These are phyloP conservation scores for Wickerhamomyces silvicola DNA, from an alignment of 805 yeast species.

Conservation along the genomic window DNA sequence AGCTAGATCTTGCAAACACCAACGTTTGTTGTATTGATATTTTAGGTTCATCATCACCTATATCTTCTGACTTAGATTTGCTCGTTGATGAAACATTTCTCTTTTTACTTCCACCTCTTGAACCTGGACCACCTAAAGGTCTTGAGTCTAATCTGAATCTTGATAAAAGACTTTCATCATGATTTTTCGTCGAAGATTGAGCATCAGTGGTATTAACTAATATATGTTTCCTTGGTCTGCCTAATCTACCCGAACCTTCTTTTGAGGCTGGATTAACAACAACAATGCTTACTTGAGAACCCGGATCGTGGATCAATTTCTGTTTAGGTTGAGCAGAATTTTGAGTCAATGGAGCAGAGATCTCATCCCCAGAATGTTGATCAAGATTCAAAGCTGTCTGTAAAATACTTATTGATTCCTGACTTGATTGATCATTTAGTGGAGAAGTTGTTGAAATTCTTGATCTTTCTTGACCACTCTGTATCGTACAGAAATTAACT, in stretches of 20 bases:
- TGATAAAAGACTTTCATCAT: slow-evolving; percentile 18
- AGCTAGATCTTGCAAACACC: too few relatives aligned
- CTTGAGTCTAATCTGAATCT: slow-evolving; percentile 20
- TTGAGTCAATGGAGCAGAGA: too few relatives aligned
- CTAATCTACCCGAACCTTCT: slow-evolving; percentile 20
- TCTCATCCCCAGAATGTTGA: not conserved
- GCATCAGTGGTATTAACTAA: slow-evolving; percentile 2
- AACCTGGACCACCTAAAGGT: slow-evolving; percentile 23
- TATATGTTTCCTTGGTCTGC: slow-evolving; percentile 19
- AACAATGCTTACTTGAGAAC: slow-evolving; percentile 19
- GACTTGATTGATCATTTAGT: not conserved
- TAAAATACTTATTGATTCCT: slow-evolving; percentile 1
- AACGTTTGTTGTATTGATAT: too few relatives aligned
- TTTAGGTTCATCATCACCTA: too few relatives aligned
- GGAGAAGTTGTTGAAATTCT: slow-evolving; percentile 1
- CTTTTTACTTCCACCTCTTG: slow-evolving; percentile 20
- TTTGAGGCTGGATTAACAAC: slow-evolving; percentile 22
- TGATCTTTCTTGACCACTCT: slow-evolving; percentile 1
- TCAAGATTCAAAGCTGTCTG: not conserved
- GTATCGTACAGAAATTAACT: slow-evolving; percentile 17
- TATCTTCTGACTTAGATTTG: too few relatives aligned
- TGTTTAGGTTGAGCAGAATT: slow-evolving; percentile 17
- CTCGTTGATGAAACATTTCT: not conserved
- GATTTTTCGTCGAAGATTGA: slow-evolving; percentile 11
- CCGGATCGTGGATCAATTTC: slow-evolving; percentile 14